Percentiles rank a stretch among this genome's conserved stretches.
Conservation (phyloP, 192 early-diverging fungal species). For the Entomortierella parvispora region DNA sequence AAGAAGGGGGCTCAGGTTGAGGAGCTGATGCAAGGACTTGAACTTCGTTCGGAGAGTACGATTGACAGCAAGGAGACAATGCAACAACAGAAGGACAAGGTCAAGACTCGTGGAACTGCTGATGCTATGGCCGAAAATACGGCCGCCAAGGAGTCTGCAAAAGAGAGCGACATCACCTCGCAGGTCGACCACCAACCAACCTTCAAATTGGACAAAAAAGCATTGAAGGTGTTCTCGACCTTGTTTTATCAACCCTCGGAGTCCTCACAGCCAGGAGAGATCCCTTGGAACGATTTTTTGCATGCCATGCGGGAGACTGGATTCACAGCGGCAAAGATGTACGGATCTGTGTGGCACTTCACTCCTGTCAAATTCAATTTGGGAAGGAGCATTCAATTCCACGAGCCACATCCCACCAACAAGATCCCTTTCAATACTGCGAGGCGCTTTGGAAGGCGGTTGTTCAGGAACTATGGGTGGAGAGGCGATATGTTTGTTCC, state of each 20-base stretch:
- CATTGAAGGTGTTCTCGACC: conserved; percentile 38
- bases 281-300: conserved; percentile 45
- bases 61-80: too few relatives aligned
- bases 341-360: conserved; percentile 44
- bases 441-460: conserved; percentile 26
- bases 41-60: too few relatives aligned
- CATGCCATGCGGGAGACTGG: conserved; percentile 37
- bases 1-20: too few relatives aligned
- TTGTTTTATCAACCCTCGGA: conserved; percentile 28
- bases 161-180: too few relatives aligned
- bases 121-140: too few relatives aligned
- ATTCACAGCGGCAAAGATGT: conserved; percentile 29
- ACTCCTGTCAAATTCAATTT: conserved; percentile 31
- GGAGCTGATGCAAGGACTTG: too few relatives aligned
- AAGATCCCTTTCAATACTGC: conserved; percentile 43
- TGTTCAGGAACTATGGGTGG: conserved; percentile 35
- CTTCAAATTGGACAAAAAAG: conserved; percentile 29
- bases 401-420: conserved; percentile 30
- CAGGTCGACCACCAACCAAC: conserved; percentile 21
- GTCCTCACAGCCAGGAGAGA: conserved; percentile 35
- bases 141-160: background rate
- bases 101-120: too few relatives aligned
- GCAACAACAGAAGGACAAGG: too few relatives aligned
- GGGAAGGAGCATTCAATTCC: conserved; percentile 34
- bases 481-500: conserved; percentile 26